A percentile compares a stretch with the other conserved stretches of the same genome.
Conservation (phyloP, 495 filamentous ascomycete species). For the Pseudevernia furfuracea region DNA sequence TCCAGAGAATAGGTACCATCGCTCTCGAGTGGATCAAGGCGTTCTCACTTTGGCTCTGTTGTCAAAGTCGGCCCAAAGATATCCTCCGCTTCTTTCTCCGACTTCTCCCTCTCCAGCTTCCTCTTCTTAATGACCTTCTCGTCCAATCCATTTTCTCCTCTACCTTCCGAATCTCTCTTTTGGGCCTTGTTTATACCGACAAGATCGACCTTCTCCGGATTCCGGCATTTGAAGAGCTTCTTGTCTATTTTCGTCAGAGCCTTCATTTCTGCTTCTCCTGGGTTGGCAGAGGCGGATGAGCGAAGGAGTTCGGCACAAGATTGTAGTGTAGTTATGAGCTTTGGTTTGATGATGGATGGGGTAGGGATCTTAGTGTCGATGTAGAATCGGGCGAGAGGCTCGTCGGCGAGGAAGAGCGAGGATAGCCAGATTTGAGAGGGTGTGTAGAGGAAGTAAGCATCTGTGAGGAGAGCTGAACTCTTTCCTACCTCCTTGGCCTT, state of each 20-base stretch:
- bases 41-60: neutral
- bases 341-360: constrained; percentile 30
- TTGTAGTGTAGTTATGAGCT: constrained; percentile 37
- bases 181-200: constrained; percentile 33
- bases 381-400: constrained; percentile 61
- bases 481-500: constrained; percentile 67
- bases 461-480: constrained; percentile 72
- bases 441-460: constrained; percentile 93
- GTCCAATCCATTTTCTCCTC: constrained; percentile 19
- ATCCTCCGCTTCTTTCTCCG: constrained; percentile 46
- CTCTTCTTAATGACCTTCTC: constrained; percentile 48
- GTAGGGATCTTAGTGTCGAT: constrained; percentile 60
- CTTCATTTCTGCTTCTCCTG: constrained; percentile 37
- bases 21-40: neutral
- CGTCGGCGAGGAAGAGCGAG: constrained; percentile 66
- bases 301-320: constrained; percentile 40
- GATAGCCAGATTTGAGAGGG: constrained; percentile 89
- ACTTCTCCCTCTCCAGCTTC: constrained; percentile 47
- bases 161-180: constrained; percentile 34
- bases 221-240: constrained; percentile 72
- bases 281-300: constrained; percentile 36
- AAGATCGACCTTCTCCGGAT: constrained; percentile 52
- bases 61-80: constrained; percentile 26
- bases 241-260: constrained; percentile 54
- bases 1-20: neutral